phyloP scores from a whole-genome alignment of 352 stramenopile genomes.

The Globisporangium okanoganense region DNA sequence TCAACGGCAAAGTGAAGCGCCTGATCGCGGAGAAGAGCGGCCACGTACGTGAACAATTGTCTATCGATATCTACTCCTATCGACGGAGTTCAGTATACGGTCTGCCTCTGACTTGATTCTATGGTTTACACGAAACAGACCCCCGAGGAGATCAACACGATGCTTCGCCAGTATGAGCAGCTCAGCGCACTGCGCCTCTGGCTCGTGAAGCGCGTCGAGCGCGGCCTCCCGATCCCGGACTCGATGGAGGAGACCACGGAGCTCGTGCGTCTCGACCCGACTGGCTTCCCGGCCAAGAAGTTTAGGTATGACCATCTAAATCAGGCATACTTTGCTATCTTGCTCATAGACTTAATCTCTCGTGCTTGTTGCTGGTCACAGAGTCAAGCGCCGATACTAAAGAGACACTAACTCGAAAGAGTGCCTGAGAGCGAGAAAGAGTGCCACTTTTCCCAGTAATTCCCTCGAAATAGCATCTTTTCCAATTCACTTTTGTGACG shows the following conservation, averaged over 20 bases:
- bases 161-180: conserved; percentile 84
- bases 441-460: background rate
- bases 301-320: conserved; percentile 75
- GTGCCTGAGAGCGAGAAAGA: background rate
- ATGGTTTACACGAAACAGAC: conserved; percentile 26
- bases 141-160: conserved; percentile 84
- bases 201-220: conserved; percentile 80
- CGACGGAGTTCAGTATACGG: no score
- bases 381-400: conserved; percentile 70
- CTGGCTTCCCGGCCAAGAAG: conserved; percentile 80
- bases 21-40: conserved; percentile 78
- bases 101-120: no score
- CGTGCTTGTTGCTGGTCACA: conserved; percentile 20
- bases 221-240: conserved; percentile 65
- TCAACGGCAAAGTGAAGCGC: conserved; percentile 84
- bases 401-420: background rate
- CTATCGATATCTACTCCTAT: no score
- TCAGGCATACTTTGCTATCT: no score
- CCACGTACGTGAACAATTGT: conserved; percentile 34
- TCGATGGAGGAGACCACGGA: conserved; percentile 77
- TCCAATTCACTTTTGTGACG: conserved; percentile 1
- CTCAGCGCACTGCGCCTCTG: conserved; percentile 67
- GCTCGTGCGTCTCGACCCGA: conserved; percentile 76
- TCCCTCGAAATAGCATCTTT: background rate
- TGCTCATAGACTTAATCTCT: no score